Evolutionary conservation across 139 green algal genomes (phyloP).

Genomic region (Spirogloea muscicola): DNA sequence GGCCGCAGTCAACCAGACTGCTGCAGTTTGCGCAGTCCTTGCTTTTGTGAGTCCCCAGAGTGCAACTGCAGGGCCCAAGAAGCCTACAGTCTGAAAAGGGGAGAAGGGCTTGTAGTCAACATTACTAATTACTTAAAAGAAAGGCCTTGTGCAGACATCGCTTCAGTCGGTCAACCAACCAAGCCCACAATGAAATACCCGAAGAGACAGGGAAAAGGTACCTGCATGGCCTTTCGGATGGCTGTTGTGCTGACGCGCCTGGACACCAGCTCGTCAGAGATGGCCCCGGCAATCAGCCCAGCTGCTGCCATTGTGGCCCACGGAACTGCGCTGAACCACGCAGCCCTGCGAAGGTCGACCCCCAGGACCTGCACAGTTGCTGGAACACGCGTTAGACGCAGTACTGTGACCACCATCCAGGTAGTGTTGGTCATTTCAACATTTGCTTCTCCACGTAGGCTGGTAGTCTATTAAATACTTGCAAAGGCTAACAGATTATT

Average conservation of each 20-base stretch:
- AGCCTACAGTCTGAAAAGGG: slow-evolving; percentile 22
- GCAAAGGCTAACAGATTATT: too few species aligned
- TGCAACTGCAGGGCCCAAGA: slow-evolving; percentile 13
- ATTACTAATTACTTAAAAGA: too few species aligned
- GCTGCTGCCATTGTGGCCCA: slow-evolving; percentile 53
- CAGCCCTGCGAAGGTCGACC: slow-evolving; percentile 33
- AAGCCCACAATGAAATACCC: too few species aligned
- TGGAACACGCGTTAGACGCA: too few species aligned
- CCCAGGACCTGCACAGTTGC: slow-evolving; percentile 36
- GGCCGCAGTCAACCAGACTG: slow-evolving; percentile 13
- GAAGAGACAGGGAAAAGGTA: too few species aligned
- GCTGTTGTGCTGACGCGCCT: slow-evolving; percentile 14
- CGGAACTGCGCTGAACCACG: slow-evolving; percentile 46
- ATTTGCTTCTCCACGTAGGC: too few species aligned
- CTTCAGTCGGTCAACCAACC: too few species aligned
- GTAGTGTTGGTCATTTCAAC: too few species aligned
- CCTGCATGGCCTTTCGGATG: slow-evolving; percentile 56
- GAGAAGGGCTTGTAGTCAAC: too few species aligned
- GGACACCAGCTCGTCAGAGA: slow-evolving; percentile 46
- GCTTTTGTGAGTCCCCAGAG: not conserved
- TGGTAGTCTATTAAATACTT: too few species aligned
- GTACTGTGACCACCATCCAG: too few species aligned
- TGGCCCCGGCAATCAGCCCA: slow-evolving; percentile 26
- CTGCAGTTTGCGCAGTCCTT: not conserved
- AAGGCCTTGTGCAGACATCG: too few species aligned